Evolutionary conservation across 768 basidiomycete genomes (phyloP).

Genomic region (Hypsizygus marmoreus): DNA sequence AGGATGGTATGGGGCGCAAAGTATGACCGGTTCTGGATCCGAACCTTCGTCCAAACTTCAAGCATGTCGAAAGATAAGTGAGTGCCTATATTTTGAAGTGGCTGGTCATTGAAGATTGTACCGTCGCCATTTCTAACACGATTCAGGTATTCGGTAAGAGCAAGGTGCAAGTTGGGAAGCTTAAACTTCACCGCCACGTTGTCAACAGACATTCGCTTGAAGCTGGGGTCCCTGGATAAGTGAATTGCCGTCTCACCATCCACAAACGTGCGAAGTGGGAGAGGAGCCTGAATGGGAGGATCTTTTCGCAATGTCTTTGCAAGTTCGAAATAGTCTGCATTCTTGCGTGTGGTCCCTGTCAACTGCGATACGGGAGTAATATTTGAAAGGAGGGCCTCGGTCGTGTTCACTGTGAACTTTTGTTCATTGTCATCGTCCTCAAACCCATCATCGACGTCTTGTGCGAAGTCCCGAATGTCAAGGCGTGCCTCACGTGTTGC

Average conservation of each 20-base stretch:
- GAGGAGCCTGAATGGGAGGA: conserved; percentile 3
- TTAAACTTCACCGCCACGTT: conserved; percentile 2
- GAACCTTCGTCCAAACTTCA: conserved; percentile 12
- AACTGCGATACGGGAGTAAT: not conserved
- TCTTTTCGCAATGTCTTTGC: not conserved
- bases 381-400: not conserved
- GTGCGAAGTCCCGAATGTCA: not conserved
- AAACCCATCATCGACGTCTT: conserved; percentile 8
- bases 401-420: not conserved
- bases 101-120: not conserved
- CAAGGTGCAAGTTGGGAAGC: conserved; percentile 8
- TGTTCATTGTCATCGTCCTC: conserved; percentile 1
- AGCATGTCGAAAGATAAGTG: conserved; percentile 1
- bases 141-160: conserved; percentile 1
- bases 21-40: conserved; percentile 7
- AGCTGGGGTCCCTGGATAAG: conserved; percentile 7
- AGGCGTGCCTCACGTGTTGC: conserved; percentile 11
- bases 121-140: not conserved
- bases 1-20: conserved; percentile 2
- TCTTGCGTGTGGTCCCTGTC: not conserved
- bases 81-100: not conserved
- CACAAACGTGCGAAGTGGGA: conserved; percentile 6
- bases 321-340: conserved; percentile 8
- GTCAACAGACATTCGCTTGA: conserved; percentile 4
- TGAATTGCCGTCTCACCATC: conserved; percentile 8